Conservation (phyloP, 768 basidiomycete genomes). For the Ramaria sp. region DNA sequence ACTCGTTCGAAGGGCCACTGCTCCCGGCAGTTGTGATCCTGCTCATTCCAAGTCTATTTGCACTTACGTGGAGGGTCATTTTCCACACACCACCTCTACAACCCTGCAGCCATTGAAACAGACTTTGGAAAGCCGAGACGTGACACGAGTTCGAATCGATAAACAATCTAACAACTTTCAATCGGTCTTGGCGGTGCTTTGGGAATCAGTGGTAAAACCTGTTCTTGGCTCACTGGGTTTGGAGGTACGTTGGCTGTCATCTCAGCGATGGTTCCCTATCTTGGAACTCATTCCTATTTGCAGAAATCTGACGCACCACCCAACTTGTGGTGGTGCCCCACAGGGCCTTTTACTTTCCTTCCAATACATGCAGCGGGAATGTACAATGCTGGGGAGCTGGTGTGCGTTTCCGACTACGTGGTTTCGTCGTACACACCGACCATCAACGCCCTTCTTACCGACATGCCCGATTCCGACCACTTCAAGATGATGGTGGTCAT, state of each 20-base stretch:
- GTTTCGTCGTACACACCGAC: constrained; percentile 27
- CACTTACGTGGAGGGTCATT: too few species aligned
- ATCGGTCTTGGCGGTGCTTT: neutral
- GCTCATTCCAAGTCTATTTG: too few species aligned
- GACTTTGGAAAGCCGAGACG: neutral
- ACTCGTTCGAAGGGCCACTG: too few species aligned
- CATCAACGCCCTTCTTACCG: constrained; percentile 15
- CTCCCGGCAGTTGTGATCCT: too few species aligned
- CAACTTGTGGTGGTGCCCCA: constrained; percentile 21
- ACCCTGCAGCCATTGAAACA: too few species aligned
- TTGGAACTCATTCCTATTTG: too few species aligned
- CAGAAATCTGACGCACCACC: neutral
- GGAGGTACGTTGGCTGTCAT: neutral
- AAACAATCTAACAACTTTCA: neutral
- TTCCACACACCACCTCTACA: too few species aligned
- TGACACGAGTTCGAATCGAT: neutral
- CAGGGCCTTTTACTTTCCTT: constrained; percentile 24
- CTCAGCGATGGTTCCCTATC: neutral
- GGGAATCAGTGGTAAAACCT: neutral
- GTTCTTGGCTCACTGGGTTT: neutral
- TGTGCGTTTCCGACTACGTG: constrained; percentile 12
- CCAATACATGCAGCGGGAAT: constrained; percentile 32
- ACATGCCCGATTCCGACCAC: too few species aligned
- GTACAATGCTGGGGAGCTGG: constrained; percentile 14
- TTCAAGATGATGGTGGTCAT: constrained; percentile 10